phyloP scores from a whole-genome alignment of 495 filamentous ascomycete species.

The Neurospora sp. region DNA sequence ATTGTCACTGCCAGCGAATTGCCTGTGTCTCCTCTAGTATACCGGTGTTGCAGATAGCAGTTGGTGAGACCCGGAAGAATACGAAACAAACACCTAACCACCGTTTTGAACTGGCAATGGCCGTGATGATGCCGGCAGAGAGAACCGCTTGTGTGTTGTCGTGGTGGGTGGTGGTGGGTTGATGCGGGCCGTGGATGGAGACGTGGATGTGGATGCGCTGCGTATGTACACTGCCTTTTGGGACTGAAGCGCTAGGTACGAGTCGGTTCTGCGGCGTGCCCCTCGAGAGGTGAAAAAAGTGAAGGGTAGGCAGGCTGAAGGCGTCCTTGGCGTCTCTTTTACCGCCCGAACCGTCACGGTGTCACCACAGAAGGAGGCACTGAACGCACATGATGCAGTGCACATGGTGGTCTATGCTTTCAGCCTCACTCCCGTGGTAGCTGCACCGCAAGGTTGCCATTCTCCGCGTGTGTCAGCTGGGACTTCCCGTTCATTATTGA shows the following conservation, averaged over 20 bases:
- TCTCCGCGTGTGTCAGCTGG: not conserved
- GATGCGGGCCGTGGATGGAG: not conserved
- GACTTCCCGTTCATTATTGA: not conserved
- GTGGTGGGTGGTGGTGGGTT: not conserved
- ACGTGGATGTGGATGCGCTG: not conserved
- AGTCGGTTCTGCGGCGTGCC: not conserved
- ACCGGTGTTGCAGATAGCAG: not conserved
- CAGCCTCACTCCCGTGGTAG: not conserved
- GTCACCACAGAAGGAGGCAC: not conserved
- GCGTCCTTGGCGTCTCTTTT: not conserved
- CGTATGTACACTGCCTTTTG: not conserved
- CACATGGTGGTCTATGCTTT: not conserved
- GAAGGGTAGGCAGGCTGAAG: not conserved
- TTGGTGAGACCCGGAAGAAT: not conserved
- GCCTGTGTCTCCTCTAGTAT: not conserved
- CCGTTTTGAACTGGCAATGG: not conserved
- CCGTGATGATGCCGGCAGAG: not conserved
- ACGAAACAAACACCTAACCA: not conserved
- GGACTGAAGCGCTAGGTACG: not conserved
- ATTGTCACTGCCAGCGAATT: not conserved
- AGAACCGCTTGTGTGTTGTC: not conserved
- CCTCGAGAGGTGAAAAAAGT: not conserved
- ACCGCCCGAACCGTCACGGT: not conserved
- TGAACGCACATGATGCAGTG: not conserved
- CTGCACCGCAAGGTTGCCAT: not conserved